phyloP scores from a whole-genome alignment of 352 stramenopile genomes.

The Lagenidium giganteum region DNA sequence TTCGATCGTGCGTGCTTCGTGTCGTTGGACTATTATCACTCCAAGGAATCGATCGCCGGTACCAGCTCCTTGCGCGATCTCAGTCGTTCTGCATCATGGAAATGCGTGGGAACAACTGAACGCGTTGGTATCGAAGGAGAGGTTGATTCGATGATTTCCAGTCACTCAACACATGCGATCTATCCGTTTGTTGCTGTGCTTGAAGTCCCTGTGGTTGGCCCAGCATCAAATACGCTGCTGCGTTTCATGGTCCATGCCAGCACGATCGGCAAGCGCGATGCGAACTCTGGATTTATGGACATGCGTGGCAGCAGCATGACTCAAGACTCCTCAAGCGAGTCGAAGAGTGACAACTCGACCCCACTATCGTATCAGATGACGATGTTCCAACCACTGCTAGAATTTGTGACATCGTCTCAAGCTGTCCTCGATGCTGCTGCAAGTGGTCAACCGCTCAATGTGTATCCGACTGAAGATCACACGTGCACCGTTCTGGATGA shows the following conservation, averaged over 20 bases:
- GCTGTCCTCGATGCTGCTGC: constrained; percentile 78
- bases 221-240: constrained; percentile 78
- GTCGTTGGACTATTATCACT: constrained; percentile 79
- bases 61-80: constrained; percentile 46
- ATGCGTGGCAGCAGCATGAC: constrained; percentile 22
- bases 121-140: constrained; percentile 62
- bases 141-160: constrained; percentile 58
- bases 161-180: constrained; percentile 47
- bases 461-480: constrained; percentile 75
- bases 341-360: constrained; percentile 8
- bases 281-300: constrained; percentile 37
- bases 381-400: constrained; percentile 79
- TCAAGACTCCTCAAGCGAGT: constrained; percentile 4
- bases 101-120: constrained; percentile 79
- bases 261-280: constrained; percentile 62
- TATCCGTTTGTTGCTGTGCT: constrained; percentile 85
- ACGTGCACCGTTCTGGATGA: constrained; percentile 74
- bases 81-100: constrained; percentile 61
- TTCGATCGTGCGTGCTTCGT: constrained; percentile 82
- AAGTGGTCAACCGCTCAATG: constrained; percentile 68
- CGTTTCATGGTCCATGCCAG: constrained; percentile 83
- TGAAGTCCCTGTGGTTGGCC: constrained; percentile 74
- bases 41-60: constrained; percentile 54
- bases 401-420: constrained; percentile 85
- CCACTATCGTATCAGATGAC: constrained; percentile 81